phyloP scores from a whole-genome alignment of 2,329 filamentous ascomycete species.

The Thielaviopsis ethacetica region DNA sequence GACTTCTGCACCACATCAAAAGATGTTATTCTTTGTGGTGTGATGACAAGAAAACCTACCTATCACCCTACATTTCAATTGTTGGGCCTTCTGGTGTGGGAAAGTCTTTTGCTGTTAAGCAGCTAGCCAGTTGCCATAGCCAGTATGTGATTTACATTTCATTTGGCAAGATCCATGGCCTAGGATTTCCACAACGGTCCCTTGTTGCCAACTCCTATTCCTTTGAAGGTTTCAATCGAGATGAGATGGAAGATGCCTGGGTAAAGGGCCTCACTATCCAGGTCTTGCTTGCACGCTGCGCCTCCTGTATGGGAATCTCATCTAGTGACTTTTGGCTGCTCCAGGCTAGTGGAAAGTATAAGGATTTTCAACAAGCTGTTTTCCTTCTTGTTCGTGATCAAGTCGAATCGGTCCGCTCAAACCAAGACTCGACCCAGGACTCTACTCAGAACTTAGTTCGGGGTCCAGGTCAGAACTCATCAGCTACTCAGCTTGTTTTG shows the following conservation, averaged over 20 bases:
- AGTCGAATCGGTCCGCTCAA: too few relatives aligned
- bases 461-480: too few relatives aligned
- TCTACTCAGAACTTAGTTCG: too few relatives aligned
- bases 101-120: neutral
- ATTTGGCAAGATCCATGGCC: neutral
- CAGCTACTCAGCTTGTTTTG: too few relatives aligned
- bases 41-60: neutral
- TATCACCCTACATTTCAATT: neutral
- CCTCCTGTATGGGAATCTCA: too few relatives aligned
- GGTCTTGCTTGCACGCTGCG: neutral
- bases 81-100: neutral
- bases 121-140: neutral
- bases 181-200: neutral
- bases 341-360: too few relatives aligned
- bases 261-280: neutral
- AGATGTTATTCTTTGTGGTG: neutral
- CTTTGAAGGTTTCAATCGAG: neutral
- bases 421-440: too few relatives aligned
- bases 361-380: too few relatives aligned
- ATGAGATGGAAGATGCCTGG: neutral
- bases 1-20: neutral
- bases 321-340: too few relatives aligned
- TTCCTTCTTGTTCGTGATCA: too few relatives aligned
- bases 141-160: neutral
- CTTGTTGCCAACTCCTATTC: neutral